Evolutionary conservation across 148 eudicot genomes (phyloP).

Genomic region (Amaranthus palmeri): DNA sequence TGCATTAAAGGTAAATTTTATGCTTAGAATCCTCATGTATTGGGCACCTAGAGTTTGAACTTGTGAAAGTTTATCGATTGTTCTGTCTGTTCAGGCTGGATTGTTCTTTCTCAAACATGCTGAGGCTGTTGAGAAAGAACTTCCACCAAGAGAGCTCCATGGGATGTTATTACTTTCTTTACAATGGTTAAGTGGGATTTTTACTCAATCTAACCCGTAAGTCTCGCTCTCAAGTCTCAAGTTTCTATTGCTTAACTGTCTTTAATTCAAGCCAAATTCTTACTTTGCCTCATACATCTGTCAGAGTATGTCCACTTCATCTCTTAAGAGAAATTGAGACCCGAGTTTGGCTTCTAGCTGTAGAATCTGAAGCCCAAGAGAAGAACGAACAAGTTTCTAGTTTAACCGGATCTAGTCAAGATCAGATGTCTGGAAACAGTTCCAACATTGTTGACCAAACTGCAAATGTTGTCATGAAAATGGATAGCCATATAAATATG

Average conservation of each 20-base stretch:
- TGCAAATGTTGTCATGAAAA: slow-evolving; percentile 63
- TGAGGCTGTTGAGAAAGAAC: slow-evolving; percentile 83
- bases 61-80: slow-evolving; percentile 9
- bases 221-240: slow-evolving; percentile 23
- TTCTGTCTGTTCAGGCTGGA: slow-evolving; percentile 56
- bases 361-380: slow-evolving; percentile 86
- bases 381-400: slow-evolving; percentile 61
- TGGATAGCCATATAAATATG: slow-evolving; percentile 73
- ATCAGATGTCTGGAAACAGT: slow-evolving; percentile 48
- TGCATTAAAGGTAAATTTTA: slow-evolving; percentile 62
- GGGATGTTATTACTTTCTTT: slow-evolving; percentile 82
- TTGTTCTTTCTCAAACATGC: slow-evolving; percentile 90
- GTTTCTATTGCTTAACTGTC: slow-evolving; percentile 2
- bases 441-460: slow-evolving; percentile 71
- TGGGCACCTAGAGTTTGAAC: slow-evolving; percentile 1
- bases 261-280: background rate
- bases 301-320: slow-evolving; percentile 77
- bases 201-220: slow-evolving; percentile 71
- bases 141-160: slow-evolving; percentile 82
- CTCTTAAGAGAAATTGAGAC: slow-evolving; percentile 95
- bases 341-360: slow-evolving; percentile 94
- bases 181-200: slow-evolving; percentile 93
- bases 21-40: background rate
- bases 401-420: slow-evolving; percentile 38
- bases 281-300: slow-evolving; percentile 10